Evolutionary conservation across 768 basidiomycete species (phyloP).

Genomic region (Boletus vermiculosoides): DNA sequence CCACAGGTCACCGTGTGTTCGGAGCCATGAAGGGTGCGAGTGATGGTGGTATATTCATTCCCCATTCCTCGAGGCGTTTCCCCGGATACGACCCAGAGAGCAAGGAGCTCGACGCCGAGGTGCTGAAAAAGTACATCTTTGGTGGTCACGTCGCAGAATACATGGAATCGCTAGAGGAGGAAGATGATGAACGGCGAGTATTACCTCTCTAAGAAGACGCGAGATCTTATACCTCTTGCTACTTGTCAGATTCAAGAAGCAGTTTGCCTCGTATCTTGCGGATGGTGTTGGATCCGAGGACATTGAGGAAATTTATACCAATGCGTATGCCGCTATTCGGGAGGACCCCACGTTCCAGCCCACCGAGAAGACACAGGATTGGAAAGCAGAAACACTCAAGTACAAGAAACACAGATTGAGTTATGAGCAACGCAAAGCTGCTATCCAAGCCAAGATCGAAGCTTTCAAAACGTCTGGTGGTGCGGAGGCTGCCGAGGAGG

Average conservation of each 20-base stretch:
- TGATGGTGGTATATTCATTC: slow-evolving; percentile 97
- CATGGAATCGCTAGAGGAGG: slow-evolving; percentile 99
- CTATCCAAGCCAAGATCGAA: slow-evolving; percentile 86
- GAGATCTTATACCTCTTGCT: slow-evolving; percentile 5
- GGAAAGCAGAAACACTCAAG: slow-evolving; percentile 84
- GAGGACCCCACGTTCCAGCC: slow-evolving; percentile 91
- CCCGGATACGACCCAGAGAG: slow-evolving; percentile 93
- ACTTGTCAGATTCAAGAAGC: slow-evolving; percentile 84
- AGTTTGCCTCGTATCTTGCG: slow-evolving; percentile 92
- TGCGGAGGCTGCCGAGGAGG: slow-evolving; percentile 45
- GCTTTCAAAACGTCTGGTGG: slow-evolving; percentile 76
- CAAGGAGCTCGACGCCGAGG: slow-evolving; percentile 92
- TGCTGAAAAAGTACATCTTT: slow-evolving; percentile 95
- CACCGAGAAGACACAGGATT: slow-evolving; percentile 85
- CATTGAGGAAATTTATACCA: slow-evolving; percentile 93
- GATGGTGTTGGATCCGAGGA: slow-evolving; percentile 95
- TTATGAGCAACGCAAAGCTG: slow-evolving; percentile 70
- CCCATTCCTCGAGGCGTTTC: slow-evolving; percentile 97
- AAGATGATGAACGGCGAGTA: slow-evolving; percentile 91
- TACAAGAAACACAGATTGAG: slow-evolving; percentile 68
- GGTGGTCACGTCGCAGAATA: slow-evolving; percentile 99
- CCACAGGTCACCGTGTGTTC: slow-evolving; percentile 96
- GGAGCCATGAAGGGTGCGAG: slow-evolving; percentile 98
- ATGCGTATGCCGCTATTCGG: slow-evolving; percentile 93
- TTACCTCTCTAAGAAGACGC: background rate